Evolutionary conservation across 768 basidiomycete genomes (phyloP), one percentile per base, ranked within the genome.

Genomic region (Leccinum broughii): DNA sequence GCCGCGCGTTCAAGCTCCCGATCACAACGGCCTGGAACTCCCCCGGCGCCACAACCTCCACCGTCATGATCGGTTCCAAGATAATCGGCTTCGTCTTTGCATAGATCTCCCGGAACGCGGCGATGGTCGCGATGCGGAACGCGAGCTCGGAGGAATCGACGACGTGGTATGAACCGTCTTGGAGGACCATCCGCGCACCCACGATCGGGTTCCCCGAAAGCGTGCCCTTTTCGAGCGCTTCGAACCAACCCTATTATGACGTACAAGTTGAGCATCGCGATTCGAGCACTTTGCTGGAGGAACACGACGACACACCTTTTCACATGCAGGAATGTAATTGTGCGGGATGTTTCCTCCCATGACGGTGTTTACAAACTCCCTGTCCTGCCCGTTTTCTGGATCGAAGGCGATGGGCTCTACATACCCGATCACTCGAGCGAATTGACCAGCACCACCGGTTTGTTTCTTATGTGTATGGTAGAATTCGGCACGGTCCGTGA

Each of bases 21-120:
- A 98, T 97, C 58, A 99, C 97, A 59, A 83, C 72, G 82, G 90
- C 90, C 74, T 99, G 97, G 83, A 98, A 99, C 71, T 99, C 97
- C 13, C 85, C 81, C 3, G 97, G 97, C 1, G 96, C 95, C 41
- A 98, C 89, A 28, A 98, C 93, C 69, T 99, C 96, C 39, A 99
- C 96, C 15, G 85, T 92, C 96, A 99, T 99, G 76, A 98, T 89
- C n/a, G 96, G 96, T 72, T 99, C 96, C 44, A 99, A 77, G 58
- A 99, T 89, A 55, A 93, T 87, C 0, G 93, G 87, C 55, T 79
- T 80, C 50, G 92, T 88, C 63, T 82, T 82, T 63, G 80, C 79
- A 80, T 90, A 98, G 4, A 88, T 86, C 68, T 98, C 96, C 56
- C 92, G 85, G 83, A 98, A 95, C 1, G 95, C 95, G 56, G 93